phyloP scores from a whole-genome alignment of 805 yeast species.

The Suhomyces emberorum region DNA sequence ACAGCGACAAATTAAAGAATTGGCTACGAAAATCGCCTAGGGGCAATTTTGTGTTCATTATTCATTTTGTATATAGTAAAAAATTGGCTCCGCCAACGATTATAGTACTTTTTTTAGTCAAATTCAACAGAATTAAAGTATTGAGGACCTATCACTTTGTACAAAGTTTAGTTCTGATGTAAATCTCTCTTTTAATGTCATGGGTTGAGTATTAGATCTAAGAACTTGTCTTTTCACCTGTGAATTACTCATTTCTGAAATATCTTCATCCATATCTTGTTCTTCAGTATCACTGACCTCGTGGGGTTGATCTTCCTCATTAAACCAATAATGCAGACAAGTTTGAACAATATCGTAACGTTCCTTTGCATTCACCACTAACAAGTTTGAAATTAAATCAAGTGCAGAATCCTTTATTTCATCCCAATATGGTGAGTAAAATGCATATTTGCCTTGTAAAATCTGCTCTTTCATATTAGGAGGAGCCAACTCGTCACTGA shows the following conservation, averaged over 20 bases:
- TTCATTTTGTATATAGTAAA: no score
- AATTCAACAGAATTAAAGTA: neutral
- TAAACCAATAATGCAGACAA: conserved; percentile 45
- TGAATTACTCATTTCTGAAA: neutral
- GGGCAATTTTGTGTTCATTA: no score
- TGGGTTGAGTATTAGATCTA: conserved; percentile 26
- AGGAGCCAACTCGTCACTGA: conserved; percentile 78
- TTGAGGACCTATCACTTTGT: conserved; percentile 3
- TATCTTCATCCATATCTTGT: conserved; percentile 5
- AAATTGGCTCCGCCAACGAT: no score
- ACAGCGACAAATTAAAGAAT: conserved; percentile 9
- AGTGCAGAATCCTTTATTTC: conserved; percentile 60
- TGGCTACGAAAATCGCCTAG: conserved; percentile 9
- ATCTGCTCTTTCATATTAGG: conserved; percentile 78
- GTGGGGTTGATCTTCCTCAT: conserved; percentile 11
- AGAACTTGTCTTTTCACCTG: conserved; percentile 14
- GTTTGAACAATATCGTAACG: conserved; percentile 42
- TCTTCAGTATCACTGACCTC: conserved; percentile 1
- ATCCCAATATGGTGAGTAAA: conserved; percentile 80
- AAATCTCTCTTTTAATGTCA: conserved; percentile 24
- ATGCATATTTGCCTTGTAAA: conserved; percentile 61
- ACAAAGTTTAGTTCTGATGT: conserved; percentile 21
- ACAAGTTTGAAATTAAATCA: conserved; percentile 60
- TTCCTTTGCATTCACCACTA: conserved; percentile 51
- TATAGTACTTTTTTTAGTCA: no score